Evolutionary conservation across 139 green algal genomes (phyloP), one percentile per base, ranked within the genome.

Genomic region (Gonium pectorale): DNA sequence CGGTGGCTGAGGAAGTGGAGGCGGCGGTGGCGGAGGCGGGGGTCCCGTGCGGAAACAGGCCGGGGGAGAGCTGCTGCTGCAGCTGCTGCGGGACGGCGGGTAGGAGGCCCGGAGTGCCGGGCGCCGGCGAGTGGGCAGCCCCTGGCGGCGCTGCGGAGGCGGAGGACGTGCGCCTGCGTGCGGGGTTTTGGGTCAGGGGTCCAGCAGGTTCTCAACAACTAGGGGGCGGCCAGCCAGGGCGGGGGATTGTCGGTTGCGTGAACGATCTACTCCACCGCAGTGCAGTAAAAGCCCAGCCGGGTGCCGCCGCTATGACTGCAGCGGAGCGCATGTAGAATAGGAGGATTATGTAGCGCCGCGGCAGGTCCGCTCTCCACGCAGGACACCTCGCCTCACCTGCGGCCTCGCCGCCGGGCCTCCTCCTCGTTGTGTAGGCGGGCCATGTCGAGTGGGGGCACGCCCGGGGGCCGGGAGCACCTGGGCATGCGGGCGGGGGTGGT

Each of bases 21-120:
- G n/a, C n/a, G n/a, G n/a, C n/a, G n/a, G n/a, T n/a, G n/a, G n/a
- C n/a, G n/a, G n/a, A n/a, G n/a, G n/a, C n/a, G n/a, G n/a, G n/a
- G n/a, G n/a, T n/a, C n/a, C n/a, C n/a, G n/a, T n/a, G n/a, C n/a
- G n/a, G n/a, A n/a, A n/a, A n/a, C n/a, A n/a, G n/a, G n/a, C n/a
- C n/a, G n/a, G n/a, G n/a, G n/a, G n/a, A n/a, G n/a, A 77, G 68
- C 26, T 77, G 68, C 68, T 77, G 68, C 43, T 77, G 43, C 11
- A 31, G 22, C 68, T 77, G 68, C 27, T 77, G 68, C 22, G 68
- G 68, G 19, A 43, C 60, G n/a, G 13, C 49, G 49, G 13, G 17
- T 17, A 17, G 49, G 13, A 26, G 49, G 17, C 17, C 13, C 13
- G 49, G 13, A 17, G 49, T 26, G 49, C 49, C 49, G 49, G 49